Evolutionary conservation across 2,329 filamentous ascomycete genomes (phyloP).

Genomic region (Verticillium nubilum): DNA sequence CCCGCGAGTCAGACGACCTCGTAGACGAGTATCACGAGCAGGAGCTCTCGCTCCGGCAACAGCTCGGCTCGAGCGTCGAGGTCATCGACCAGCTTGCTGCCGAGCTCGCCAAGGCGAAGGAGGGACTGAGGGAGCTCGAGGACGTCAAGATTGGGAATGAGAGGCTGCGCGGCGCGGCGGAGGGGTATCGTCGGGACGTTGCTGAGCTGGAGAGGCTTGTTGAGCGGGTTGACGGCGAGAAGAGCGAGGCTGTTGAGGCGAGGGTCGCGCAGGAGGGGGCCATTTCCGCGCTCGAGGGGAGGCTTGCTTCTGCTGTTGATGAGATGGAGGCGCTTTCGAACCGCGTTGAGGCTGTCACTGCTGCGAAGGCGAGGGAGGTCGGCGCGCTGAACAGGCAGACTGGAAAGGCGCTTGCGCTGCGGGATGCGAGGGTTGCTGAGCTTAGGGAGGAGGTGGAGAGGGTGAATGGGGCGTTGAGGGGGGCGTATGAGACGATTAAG

Average conservation of each 20-base stretch:
- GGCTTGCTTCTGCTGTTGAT: slow-evolving; percentile 34
- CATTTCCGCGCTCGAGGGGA: slow-evolving; percentile 36
- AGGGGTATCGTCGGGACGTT: slow-evolving; percentile 49
- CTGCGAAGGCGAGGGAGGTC: slow-evolving; percentile 25
- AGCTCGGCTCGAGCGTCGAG: slow-evolving; percentile 47
- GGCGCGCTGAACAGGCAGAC: slow-evolving; percentile 31
- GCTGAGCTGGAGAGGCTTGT: slow-evolving; percentile 47
- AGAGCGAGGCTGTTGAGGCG: slow-evolving; percentile 22
- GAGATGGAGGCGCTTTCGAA: slow-evolving; percentile 30
- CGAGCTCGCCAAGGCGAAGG: slow-evolving; percentile 30
- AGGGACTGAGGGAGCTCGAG: slow-evolving; percentile 30
- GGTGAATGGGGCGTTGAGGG: slow-evolving; percentile 37
- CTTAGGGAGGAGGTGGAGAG: slow-evolving; percentile 42
- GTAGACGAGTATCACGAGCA: slow-evolving; percentile 57
- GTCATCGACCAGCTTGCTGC: slow-evolving; percentile 42
- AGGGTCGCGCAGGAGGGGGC: slow-evolving; percentile 28
- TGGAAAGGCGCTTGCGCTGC: slow-evolving; percentile 40
- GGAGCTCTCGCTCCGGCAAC: slow-evolving; percentile 49
- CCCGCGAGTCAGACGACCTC: slow-evolving; percentile 42
- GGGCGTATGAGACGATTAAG: slow-evolving; percentile 40
- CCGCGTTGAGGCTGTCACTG: slow-evolving; percentile 31
- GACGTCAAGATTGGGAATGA: slow-evolving; percentile 46
- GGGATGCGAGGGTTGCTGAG: slow-evolving; percentile 45
- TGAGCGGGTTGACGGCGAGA: slow-evolving; percentile 38
- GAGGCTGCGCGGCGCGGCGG: slow-evolving; percentile 45